These are phyloP conservation scores for Teratosphaeria viscida DNA, from an alignment of 2,329 filamentous ascomycete genomes.

Conservation along the genomic window DNA sequence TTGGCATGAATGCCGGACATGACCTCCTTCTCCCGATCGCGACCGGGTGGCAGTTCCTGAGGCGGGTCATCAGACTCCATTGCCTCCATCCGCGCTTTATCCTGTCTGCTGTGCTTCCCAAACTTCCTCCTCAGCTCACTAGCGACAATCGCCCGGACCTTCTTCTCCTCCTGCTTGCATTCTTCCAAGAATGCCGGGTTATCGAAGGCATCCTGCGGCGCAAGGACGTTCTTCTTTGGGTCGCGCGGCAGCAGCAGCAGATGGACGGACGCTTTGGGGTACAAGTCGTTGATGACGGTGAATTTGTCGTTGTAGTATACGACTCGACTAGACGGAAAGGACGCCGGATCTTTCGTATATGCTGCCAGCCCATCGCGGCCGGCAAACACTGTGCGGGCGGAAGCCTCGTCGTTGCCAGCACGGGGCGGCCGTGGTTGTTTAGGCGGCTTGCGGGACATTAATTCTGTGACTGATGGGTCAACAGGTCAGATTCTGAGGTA, in stretches of 20 bases:
- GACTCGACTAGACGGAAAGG: constrained; percentile 48
- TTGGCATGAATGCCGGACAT: constrained; percentile 72
- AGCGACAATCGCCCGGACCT: constrained; percentile 56
- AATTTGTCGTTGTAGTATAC: constrained; percentile 59
- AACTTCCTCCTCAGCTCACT: constrained; percentile 63
- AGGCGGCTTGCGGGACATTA: constrained; percentile 30
- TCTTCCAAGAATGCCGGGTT: constrained; percentile 57
- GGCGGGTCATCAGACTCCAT: constrained; percentile 39
- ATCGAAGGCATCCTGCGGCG: constrained; percentile 70
- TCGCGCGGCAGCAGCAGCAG: constrained; percentile 77
- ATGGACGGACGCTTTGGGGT: constrained; percentile 77
- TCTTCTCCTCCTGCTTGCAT: constrained; percentile 50
- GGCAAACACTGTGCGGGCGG: constrained; percentile 28
- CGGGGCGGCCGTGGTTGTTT: constrained; percentile 28
- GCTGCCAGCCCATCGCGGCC: constrained; percentile 52
- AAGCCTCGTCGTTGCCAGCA: constrained; percentile 16
- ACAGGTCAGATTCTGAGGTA: constrained; percentile 6
- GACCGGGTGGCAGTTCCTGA: constrained; percentile 50
- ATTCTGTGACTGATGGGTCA: constrained; percentile 31
- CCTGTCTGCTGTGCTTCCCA: constrained; percentile 52
- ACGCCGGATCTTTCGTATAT: constrained; percentile 55
- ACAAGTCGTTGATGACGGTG: constrained; percentile 72
- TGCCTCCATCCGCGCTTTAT: constrained; percentile 53
- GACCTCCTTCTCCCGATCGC: constrained; percentile 64
- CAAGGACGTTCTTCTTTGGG: constrained; percentile 45